Evolutionary conservation across 495 filamentous ascomycete genomes (phyloP), one percentile per base, ranked within the genome.

Genomic region (Penicillium argentinense): DNA sequence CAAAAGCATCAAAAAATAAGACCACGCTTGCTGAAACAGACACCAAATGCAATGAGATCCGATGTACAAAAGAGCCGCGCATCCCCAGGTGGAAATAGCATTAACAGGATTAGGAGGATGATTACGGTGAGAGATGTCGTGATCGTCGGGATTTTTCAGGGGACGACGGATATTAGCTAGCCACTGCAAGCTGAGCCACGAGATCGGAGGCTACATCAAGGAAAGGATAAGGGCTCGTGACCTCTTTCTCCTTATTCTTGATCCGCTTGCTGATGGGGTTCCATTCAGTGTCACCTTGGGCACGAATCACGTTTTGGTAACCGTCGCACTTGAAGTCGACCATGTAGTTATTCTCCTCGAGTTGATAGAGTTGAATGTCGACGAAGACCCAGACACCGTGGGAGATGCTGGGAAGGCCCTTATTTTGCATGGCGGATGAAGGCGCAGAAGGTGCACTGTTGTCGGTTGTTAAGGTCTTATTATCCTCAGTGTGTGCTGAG

Each of bases 261-360:
- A 72, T 58, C 11, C 73, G 64, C 39, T 73, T 75, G 63, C 69
- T 74, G 34, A 76, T 71, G 6, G 73, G 68, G 26, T 63, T 62
- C 73, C 73, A 76, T 36, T 74, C 73, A 9, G 60, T 53, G 11
- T 68, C 69, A 18, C 68, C 63, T 5, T 71, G 64, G 5, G 68
- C 63, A n/a, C 75, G 71, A 39, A 83, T 72, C 39, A 88, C 72
- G 27, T 88, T 86, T 67, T 98, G 93, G 66, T 98, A 98, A 5
- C 93, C 93, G n/a, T 91, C 90, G 60, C 93, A 96, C 61, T 95
- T 97, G 78, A 98, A 97, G 64, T 98, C 93, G 19, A 98, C 93
- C 52, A 97, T 85, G 66, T 91, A 98, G 54, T 91, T 91, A 45
- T 88, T 87, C 28, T 83, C 81, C 66, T 98, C 93, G 67, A 98